Percentiles rank a stretch among this genome's conserved stretches.
These are phyloP conservation scores for Vaccinium corymbosum DNA, from an alignment of 148 eudicot species.

Conservation along the genomic window DNA sequence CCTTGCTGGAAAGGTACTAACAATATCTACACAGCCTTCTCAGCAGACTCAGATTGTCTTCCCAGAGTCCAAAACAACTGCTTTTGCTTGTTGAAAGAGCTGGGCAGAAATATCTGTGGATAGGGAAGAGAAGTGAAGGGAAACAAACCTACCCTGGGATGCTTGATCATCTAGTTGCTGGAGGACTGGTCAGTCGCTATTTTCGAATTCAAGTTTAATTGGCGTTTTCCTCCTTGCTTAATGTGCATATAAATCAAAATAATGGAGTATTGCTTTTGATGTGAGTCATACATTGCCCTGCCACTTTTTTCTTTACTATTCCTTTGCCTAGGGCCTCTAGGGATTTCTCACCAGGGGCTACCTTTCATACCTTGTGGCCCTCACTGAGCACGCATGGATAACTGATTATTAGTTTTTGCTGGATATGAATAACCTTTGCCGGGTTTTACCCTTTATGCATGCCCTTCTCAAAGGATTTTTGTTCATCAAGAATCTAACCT, in stretches of 20 bases:
- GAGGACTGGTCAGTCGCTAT: conserved; percentile 67
- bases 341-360: not conserved
- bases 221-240: not conserved
- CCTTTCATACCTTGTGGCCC: not conserved
- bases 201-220: not conserved
- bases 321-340: not conserved
- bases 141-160: conserved; percentile 84
- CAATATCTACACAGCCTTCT: not conserved
- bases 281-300: not conserved
- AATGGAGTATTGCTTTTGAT: not conserved
- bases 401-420: not conserved
- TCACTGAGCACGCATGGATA: not conserved
- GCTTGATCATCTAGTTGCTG: conserved; percentile 96
- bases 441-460: not conserved
- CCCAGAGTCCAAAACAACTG: no score
- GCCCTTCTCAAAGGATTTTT: not conserved
- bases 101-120: conserved; percentile 64
- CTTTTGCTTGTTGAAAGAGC: conserved; percentile 41
- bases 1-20: not conserved
- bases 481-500: not conserved
- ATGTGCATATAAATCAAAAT: conserved; percentile 6
- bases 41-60: no score
- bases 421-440: not conserved
- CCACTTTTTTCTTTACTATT: not conserved
- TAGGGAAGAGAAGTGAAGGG: conserved; percentile 70